phyloP scores from a whole-genome alignment of 441 rosid species.

The Adansonia madagascariensis region DNA sequence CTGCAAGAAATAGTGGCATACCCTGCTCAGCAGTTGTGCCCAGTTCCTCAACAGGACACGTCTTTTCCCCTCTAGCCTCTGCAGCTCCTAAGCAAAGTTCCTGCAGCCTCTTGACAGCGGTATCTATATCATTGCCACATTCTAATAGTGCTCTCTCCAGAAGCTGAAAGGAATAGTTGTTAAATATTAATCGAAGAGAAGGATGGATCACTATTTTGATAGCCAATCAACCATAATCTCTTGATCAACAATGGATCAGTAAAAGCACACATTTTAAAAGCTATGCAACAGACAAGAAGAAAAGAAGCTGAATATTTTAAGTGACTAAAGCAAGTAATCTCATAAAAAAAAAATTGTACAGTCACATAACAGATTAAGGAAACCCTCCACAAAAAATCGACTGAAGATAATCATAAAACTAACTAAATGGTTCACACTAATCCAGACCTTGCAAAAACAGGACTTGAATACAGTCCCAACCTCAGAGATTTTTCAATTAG shows the following conservation, averaged over 20 bases:
- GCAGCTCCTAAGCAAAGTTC: slow-evolving; percentile 54
- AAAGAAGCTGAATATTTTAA: neutral
- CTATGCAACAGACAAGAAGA: neutral
- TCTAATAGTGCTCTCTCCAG: slow-evolving; percentile 74
- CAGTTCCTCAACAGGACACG: slow-evolving; percentile 33
- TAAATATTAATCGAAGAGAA: neutral
- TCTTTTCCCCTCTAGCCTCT: slow-evolving; percentile 39
- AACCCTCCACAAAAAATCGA: neutral
- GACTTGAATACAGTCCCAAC: neutral
- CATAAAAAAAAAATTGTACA: neutral
- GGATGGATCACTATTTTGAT: neutral
- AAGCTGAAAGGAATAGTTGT: slow-evolving; percentile 48
- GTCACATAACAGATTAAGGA: neutral
- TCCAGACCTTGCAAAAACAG: neutral
- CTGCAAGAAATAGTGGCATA: slow-evolving; percentile 21
- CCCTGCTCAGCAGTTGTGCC: slow-evolving; percentile 36
- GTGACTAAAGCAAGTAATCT: neutral
- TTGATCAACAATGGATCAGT: neutral
- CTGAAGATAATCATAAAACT: neutral
- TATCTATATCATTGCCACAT: slow-evolving; percentile 70
- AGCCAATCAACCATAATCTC: neutral
- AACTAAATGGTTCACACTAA: neutral
- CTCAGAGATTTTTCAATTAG: neutral
- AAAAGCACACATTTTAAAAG: neutral
- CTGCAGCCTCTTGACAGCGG: slow-evolving; percentile 67